Conservation (phyloP, 2,329 filamentous ascomycete species). For the Alternaria tenuissima region DNA sequence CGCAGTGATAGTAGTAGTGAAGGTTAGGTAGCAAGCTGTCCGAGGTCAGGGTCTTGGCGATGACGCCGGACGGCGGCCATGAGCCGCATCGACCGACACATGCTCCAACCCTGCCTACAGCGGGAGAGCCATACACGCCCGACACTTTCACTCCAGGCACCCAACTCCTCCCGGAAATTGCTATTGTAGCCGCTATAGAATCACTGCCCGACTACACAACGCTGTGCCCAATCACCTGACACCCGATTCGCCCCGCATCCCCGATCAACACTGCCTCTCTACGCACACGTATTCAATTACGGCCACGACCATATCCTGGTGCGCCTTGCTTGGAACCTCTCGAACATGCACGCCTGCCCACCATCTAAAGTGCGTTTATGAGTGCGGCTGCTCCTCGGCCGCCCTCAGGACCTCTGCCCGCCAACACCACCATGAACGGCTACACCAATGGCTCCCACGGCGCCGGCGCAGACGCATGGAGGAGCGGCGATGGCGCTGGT, state of each 20-base stretch:
- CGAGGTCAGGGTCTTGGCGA: slow-evolving; percentile 17
- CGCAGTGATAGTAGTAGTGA: slow-evolving; percentile 5
- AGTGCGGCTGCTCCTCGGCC: slow-evolving; percentile 51
- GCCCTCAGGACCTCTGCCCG: slow-evolving; percentile 34
- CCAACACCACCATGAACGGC: slow-evolving; percentile 42
- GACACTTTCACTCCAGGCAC: background rate
- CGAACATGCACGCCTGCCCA: slow-evolving; percentile 37
- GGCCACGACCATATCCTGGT: slow-evolving; percentile 3
- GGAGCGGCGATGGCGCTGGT: slow-evolving; percentile 36
- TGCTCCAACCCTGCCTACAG: slow-evolving; percentile 13
- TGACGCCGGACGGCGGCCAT: slow-evolving; percentile 19
- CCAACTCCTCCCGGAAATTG: background rate
- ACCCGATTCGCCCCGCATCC: slow-evolving; percentile 16
- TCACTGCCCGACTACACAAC: background rate
- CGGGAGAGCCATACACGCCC: slow-evolving; percentile 7
- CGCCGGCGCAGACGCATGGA: slow-evolving; percentile 32
- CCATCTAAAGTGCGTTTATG: slow-evolving; percentile 44
- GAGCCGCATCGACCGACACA: slow-evolving; percentile 17
- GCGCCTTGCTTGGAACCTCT: slow-evolving; percentile 6
- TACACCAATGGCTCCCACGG: slow-evolving; percentile 34
- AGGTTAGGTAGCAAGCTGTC: slow-evolving; percentile 23
- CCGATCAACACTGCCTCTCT: slow-evolving; percentile 8
- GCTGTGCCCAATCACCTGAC: slow-evolving; percentile 3
- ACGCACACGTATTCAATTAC: slow-evolving; percentile 19
- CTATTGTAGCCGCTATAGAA: background rate